These are phyloP conservation scores for Exutisphaerella laricina DNA, from an alignment of 2,329 filamentous ascomycete species.

Conservation along the genomic window DNA sequence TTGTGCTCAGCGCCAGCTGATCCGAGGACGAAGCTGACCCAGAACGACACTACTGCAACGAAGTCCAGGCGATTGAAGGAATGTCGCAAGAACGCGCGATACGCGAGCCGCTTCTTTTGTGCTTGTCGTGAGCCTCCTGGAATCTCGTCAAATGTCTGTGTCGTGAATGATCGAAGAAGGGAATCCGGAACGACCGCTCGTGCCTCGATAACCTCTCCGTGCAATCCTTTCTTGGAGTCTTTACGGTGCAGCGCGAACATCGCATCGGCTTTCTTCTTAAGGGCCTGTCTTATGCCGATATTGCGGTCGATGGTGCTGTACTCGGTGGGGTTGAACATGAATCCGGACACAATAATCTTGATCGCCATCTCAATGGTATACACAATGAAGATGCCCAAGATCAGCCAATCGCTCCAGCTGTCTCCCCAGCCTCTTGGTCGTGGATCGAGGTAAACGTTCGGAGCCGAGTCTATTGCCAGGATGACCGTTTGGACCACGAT, in stretches of 20 bases:
- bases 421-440: constrained; percentile 62
- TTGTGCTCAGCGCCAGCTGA: constrained; percentile 62
- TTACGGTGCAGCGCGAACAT: constrained; percentile 79
- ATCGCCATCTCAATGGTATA: constrained; percentile 83
- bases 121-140: constrained; percentile 65
- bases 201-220: constrained; percentile 24
- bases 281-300: constrained; percentile 65
- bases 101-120: constrained; percentile 77
- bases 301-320: constrained; percentile 86
- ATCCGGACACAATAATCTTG: constrained; percentile 86
- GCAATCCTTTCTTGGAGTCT: constrained; percentile 52
- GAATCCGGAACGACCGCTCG: constrained; percentile 26
- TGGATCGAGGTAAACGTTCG: constrained; percentile 58
- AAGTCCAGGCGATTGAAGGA: constrained; percentile 96
- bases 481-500: constrained; percentile 85
- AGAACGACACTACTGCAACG: constrained; percentile 88
- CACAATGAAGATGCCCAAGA: constrained; percentile 77
- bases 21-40: constrained; percentile 77
- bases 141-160: constrained; percentile 39
- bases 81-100: constrained; percentile 86
- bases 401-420: constrained; percentile 66
- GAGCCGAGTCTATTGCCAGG: constrained; percentile 70
- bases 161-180: constrained; percentile 34
- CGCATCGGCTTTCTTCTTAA: constrained; percentile 68
- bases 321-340: constrained; percentile 82